phyloP scores from a whole-genome alignment of 495 filamentous ascomycete species.

The Pyrenula aspistea region DNA sequence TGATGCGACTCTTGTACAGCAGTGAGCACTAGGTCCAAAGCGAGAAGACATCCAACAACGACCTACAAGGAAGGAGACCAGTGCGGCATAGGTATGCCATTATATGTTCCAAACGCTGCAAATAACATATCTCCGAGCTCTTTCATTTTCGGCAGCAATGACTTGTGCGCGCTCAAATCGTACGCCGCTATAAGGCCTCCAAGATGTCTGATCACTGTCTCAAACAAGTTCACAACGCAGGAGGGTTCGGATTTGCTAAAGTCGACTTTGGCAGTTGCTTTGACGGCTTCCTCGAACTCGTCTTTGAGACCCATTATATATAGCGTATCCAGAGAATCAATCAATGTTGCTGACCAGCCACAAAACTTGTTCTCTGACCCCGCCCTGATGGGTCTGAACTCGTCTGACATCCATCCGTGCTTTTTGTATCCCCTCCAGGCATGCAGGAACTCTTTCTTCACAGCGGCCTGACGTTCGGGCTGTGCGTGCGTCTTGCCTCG shows the following conservation, averaged over 20 bases:
- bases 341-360: conserved; percentile 72
- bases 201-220: conserved; percentile 36
- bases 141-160: conserved; percentile 22
- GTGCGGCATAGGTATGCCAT: conserved; percentile 18
- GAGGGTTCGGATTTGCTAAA: conserved; percentile 41
- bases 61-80: conserved; percentile 5
- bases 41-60: background rate
- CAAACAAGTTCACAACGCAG: conserved; percentile 26
- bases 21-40: background rate
- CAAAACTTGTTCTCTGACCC: conserved; percentile 53
- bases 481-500: background rate
- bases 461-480: conserved; percentile 18
- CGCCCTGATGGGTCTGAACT: conserved; percentile 48
- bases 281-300: conserved; percentile 67
- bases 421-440: conserved; percentile 54
- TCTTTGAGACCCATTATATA: conserved; percentile 77
- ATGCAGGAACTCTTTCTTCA: conserved; percentile 46
- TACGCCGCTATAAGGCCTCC: conserved; percentile 38
- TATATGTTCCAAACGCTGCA: conserved; percentile 27
- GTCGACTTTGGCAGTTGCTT: conserved; percentile 54
- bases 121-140: conserved; percentile 30
- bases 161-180: conserved; percentile 28
- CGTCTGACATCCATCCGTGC: conserved; percentile 58
- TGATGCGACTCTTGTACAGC: background rate
- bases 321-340: conserved; percentile 76